Base-by-base conservation (phyloP, 805 yeast species). In the Saturnispora dispora region DNA sequence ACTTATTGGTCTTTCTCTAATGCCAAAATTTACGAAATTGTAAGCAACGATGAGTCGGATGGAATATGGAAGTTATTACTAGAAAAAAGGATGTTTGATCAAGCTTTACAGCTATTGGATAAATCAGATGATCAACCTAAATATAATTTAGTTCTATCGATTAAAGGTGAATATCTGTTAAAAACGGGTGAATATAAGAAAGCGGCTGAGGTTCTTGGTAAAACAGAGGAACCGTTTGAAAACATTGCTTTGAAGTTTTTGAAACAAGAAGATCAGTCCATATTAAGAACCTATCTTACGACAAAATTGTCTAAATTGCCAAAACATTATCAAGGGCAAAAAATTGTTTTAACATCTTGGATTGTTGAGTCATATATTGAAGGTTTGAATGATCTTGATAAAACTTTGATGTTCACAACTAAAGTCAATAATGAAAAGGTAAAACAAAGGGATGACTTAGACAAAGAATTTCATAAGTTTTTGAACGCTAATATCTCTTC, bases 1-100 rank as follows among this genome's bases (percentile, higher is more conserved):
- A 86, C 98, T 0, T 85, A 71, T 58, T 93, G 99, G 99, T 65
- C 85, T 3, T 87, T 71, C 58, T 79, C 93, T 0, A 65, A 69
- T 11, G 61, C 67, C 5, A 73, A 72, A 46, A 79, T 93, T 9
- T 85, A 76, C 61, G 99, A 93, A 63, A 66, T 93, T 6, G 73
- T 83, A 9, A 70, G 87, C 11, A 75, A 75, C 35, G 76, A 84
- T 60, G 97, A 91, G 63, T 72, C 81, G 4, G 70, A 75, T 4
- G 85, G 85, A 25, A 81, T 90, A 3, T 88, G 97, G 96, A 77
- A 76, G 49, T 70, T 78, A 0, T 64, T 82, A 59, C 62, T 82
- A n/a, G 73, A 72, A 3, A 71, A 70, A 47, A 64, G 71, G 7
- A 66, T 77, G 52, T 91, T 74, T 64, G 86, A 83, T 17, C 79